A percentile compares a stretch with the other conserved stretches of the same genome.
These are phyloP conservation scores for Lactarius quietus DNA, from an alignment of 768 basidiomycete genomes.

Conservation along the genomic window DNA sequence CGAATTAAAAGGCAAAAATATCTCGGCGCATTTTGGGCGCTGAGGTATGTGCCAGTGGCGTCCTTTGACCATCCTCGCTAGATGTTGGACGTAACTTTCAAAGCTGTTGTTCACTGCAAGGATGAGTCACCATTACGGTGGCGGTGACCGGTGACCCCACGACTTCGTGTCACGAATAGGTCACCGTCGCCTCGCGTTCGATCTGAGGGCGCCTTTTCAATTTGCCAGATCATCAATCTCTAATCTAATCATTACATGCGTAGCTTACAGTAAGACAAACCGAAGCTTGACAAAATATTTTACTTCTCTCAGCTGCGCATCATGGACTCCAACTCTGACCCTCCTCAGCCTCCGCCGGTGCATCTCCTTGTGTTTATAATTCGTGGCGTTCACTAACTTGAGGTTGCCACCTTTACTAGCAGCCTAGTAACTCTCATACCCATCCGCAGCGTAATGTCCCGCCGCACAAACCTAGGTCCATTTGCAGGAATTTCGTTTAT, in stretches of 20 bases:
- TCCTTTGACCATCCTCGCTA: background rate
- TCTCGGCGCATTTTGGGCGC: background rate
- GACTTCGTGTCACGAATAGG: background rate
- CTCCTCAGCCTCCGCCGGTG: background rate
- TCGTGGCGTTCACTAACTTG: background rate
- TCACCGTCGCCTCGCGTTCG: too few relatives aligned
- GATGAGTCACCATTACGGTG: background rate
- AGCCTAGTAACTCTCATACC: background rate
- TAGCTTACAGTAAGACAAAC: too few relatives aligned
- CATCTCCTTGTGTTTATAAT: background rate
- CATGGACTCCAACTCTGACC: background rate
- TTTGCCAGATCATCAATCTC: background rate
- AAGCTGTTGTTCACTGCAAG: background rate
- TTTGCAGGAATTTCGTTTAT: slow-evolving; percentile 17
- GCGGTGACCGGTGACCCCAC: too few relatives aligned
- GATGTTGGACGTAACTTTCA: background rate
- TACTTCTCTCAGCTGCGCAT: background rate
- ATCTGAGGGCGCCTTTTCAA: too few relatives aligned
- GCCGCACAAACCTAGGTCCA: background rate
- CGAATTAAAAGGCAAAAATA: background rate
- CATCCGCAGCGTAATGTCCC: background rate
- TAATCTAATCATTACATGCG: background rate
- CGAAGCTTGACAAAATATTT: too few relatives aligned
- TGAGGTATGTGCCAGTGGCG: background rate
- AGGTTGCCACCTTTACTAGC: background rate